Evolutionary conservation across 441 rosid species (phyloP).

Genomic region (Isatis lusitanica): DNA sequence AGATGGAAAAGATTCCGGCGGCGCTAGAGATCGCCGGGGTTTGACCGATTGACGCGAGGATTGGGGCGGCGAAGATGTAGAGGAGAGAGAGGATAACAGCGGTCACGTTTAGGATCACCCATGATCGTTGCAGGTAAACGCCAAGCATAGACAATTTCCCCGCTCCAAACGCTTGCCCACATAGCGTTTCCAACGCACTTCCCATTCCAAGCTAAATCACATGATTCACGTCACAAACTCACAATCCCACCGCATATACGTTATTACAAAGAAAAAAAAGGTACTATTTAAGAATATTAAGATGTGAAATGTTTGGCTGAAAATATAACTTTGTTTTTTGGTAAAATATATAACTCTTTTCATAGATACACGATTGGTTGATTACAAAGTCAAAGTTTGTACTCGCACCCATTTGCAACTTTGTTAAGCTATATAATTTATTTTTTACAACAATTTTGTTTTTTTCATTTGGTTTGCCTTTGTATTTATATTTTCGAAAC

Average conservation of each 20-base stretch:
- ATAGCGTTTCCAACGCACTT: conserved; percentile 55
- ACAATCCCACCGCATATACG: neutral
- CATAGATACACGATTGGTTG: neutral
- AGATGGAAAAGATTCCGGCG: conserved; percentile 46
- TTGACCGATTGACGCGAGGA: conserved; percentile 47
- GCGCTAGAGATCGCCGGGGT: conserved; percentile 42
- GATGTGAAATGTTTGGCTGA: neutral
- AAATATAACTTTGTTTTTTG: neutral
- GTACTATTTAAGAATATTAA: neutral
- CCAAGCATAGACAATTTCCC: conserved; percentile 49
- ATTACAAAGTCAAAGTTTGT: neutral
- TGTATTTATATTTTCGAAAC: neutral
- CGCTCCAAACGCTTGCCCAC: conserved; percentile 59
- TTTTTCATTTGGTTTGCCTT: neutral
- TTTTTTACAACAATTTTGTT: neutral
- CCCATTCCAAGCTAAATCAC: conserved; percentile 55
- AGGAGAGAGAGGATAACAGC: conserved; percentile 40
- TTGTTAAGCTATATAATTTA: neutral
- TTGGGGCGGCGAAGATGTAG: conserved; percentile 44
- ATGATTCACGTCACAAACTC: neutral
- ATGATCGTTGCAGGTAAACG: conserved; percentile 49
- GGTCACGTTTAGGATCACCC: conserved; percentile 47
- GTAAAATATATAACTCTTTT: no score
- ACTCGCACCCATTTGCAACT: neutral
- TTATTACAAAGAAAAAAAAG: neutral